Conservation (phyloP, 345 rosid species). For the Dimocarpus longan region DNA sequence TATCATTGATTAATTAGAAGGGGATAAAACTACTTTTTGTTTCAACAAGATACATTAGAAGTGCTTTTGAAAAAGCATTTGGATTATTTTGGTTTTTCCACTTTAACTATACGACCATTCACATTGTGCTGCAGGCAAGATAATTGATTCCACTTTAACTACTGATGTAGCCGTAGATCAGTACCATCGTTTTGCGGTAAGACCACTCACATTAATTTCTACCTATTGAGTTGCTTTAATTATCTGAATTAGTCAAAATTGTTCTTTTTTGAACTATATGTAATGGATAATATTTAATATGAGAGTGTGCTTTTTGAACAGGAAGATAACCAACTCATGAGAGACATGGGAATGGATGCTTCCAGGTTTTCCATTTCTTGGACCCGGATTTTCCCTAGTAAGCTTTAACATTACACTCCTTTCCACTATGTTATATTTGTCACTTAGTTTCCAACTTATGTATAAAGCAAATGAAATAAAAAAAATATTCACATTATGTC, state of each 20-base stretch:
- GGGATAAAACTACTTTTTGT: too few species aligned
- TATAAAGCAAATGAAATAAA: neutral
- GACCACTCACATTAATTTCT: neutral
- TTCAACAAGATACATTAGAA: neutral
- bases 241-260: neutral
- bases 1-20: too few species aligned
- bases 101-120: neutral
- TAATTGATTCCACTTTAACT: conserved; percentile 62
- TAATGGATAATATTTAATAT: neutral
- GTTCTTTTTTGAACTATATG: neutral
- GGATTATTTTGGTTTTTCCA: neutral
- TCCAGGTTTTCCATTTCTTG: conserved; percentile 89
- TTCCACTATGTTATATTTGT: neutral
- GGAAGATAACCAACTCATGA: conserved; percentile 93
- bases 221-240: neutral
- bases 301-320: conserved; percentile 25
- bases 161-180: conserved; percentile 95
- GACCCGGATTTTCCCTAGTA: conserved; percentile 92
- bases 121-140: conserved; percentile 51
- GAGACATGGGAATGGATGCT: conserved; percentile 95
- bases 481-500: neutral
- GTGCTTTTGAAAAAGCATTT: neutral
- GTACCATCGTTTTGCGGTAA: conserved; percentile 78
- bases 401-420: conserved; percentile 16
- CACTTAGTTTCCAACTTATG: neutral